Base-by-base conservation (phyloP, 2,329 filamentous ascomycete species). In the Alternaria solani region DNA sequence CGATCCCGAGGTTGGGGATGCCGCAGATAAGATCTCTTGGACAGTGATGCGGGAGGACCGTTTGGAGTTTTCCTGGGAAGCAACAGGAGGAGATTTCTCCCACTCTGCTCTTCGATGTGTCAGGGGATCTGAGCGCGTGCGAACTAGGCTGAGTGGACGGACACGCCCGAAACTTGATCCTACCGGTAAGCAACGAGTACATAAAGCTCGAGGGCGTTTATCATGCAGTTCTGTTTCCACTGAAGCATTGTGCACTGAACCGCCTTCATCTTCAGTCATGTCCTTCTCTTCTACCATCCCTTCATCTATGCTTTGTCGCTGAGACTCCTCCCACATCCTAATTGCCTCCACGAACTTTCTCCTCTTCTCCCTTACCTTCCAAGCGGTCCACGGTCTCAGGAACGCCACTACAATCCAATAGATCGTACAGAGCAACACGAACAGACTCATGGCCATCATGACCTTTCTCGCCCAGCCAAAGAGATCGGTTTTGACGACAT, bases 381-480 rank as follows among this genome's bases (percentile, higher is more conserved):
- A 51, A 30, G 28, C 32, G 3, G 28, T 42, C 64, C 54, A 62
- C 3, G 53, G 14, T 38, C 44, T 54, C n/a, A 44, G 5, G 41
- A 47, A 44, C 25, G 51, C 64, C 11, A 61, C 63, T n/a, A 36
- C 32, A 11, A 36, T 12, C 14, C 14, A 36, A 36, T 36, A 36
- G 32, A 16, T 36, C 23, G 36, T 57, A 12, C 25, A 38, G 23
- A 51, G 14, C 30, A 65, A 14, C 9, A 57, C 52, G 48, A 61
- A 59, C 9, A 67, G 14, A 18, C 56, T 54, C 34, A 69, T 36
- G 20, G 52, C 54, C 55, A 69, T 66, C 64, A 68, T 64, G 23
- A 62, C 51, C 38, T 53, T 67, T 42, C 70, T 65, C 18, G 60
- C 51, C 32, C 32, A 36, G 14, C 32, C 32, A 16, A 16, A 7